Conservation (phyloP, 179 eudicot genomes). For the Spergularia azorica region DNA sequence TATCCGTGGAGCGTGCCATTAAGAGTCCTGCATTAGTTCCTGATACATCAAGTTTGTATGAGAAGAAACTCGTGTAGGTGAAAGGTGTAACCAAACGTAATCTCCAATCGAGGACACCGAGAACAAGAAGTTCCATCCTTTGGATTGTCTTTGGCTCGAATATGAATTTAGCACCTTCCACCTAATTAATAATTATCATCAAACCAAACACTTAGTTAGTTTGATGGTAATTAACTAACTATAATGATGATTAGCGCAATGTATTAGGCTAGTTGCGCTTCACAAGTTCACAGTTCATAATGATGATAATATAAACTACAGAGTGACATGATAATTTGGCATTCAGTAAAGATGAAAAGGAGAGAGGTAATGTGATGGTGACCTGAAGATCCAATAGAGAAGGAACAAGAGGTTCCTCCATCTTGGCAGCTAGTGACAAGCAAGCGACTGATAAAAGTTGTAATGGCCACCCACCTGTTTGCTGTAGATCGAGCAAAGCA, state of each 20-base stretch:
- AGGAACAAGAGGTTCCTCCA: slow-evolving; percentile 99
- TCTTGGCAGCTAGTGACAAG: slow-evolving; percentile 91
- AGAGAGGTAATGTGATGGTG: slow-evolving; percentile 21
- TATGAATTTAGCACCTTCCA: slow-evolving; percentile 63
- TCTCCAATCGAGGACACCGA: slow-evolving; percentile 77
- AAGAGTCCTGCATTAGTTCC: slow-evolving; percentile 51
- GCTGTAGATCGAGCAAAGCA: slow-evolving; percentile 36
- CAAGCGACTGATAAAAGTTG: slow-evolving; percentile 91
- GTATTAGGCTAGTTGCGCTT: too few species aligned
- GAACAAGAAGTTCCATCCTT: slow-evolving; percentile 83
- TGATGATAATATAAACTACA: not conserved
- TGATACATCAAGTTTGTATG: slow-evolving; percentile 66
- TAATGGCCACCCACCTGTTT: slow-evolving; percentile 81
- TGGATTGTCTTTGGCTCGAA: slow-evolving; percentile 79
- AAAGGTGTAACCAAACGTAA: slow-evolving; percentile 74
- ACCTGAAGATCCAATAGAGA: slow-evolving; percentile 88
- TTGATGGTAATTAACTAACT: not conserved
- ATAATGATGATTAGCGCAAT: too few species aligned
- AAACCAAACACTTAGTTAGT: not conserved
- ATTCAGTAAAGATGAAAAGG: not conserved
- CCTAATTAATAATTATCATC: slow-evolving; percentile 35
- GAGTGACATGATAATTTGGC: slow-evolving; percentile 4
- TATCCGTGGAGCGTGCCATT: slow-evolving; percentile 53
- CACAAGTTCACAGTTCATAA: not conserved
- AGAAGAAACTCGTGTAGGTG: slow-evolving; percentile 61